phyloP scores from a whole-genome alignment of 495 filamentous ascomycete species.

The Tuber magnatum region DNA sequence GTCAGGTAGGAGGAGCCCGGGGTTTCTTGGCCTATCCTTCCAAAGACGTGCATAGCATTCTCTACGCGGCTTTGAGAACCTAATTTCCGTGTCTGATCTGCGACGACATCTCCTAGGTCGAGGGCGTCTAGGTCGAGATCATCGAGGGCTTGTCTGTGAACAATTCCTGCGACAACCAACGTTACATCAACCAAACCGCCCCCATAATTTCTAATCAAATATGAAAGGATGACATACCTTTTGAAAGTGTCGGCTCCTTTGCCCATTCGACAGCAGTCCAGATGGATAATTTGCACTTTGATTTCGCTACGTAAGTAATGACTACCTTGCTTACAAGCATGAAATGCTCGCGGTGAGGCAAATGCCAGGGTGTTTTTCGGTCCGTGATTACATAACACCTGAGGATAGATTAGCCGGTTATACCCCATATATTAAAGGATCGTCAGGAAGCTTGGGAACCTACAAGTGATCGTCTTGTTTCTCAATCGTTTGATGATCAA shows the following conservation, averaged over 20 bases:
- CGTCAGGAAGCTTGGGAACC: not conserved
- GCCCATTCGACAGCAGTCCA: slow-evolving; percentile 84
- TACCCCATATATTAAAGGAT: not conserved
- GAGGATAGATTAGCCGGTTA: slow-evolving; percentile 4
- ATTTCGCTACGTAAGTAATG: slow-evolving; percentile 86
- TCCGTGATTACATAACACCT: slow-evolving; percentile 80
- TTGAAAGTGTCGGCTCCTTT: slow-evolving; percentile 56
- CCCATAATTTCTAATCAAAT: slow-evolving; percentile 13
- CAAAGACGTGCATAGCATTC: slow-evolving; percentile 85
- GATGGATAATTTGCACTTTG: slow-evolving; percentile 81
- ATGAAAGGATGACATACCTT: slow-evolving; percentile 41
- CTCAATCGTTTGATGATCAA: slow-evolving; percentile 84
- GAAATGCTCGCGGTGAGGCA: slow-evolving; percentile 72
- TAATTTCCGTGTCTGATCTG: slow-evolving; percentile 77
- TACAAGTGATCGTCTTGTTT: slow-evolving; percentile 85
- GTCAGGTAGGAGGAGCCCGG: slow-evolving; percentile 60
- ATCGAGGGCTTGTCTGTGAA: slow-evolving; percentile 70
- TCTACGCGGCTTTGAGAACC: slow-evolving; percentile 77
- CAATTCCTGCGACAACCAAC: slow-evolving; percentile 47
- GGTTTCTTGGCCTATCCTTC: slow-evolving; percentile 68
- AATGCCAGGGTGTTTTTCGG: slow-evolving; percentile 80
- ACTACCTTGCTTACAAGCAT: slow-evolving; percentile 83
- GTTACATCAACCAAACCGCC: not conserved
- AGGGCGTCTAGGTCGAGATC: slow-evolving; percentile 76
- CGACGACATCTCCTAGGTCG: slow-evolving; percentile 75